These are phyloP conservation scores for Haberlea rhodopensis DNA, from an alignment of 257 asterid genomes.

Conservation along the genomic window DNA sequence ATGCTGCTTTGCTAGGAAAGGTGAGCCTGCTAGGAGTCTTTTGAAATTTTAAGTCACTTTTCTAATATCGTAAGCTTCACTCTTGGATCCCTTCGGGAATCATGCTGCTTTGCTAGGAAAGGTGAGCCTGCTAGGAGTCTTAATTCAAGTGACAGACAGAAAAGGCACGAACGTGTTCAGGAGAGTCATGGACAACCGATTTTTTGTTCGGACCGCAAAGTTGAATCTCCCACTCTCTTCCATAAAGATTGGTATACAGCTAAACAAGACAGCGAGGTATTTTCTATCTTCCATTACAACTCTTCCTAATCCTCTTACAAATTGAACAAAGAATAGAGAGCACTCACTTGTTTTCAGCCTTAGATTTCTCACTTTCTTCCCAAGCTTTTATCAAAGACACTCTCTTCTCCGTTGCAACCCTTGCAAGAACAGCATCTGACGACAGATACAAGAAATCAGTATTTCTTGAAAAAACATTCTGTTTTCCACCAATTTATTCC, in stretches of 20 bases:
- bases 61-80: no score
- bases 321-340: neutral
- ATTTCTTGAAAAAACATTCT: neutral
- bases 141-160: neutral
- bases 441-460: constrained; percentile 14
- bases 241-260: neutral
- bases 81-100: no score
- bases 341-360: constrained; percentile 62
- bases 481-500: neutral
- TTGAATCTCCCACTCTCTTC: neutral
- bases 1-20: no score
- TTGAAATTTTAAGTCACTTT: no score
- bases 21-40: no score
- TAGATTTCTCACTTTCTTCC: constrained; percentile 96
- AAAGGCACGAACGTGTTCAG: neutral
- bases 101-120: neutral
- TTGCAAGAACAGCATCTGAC: constrained; percentile 76
- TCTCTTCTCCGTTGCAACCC: constrained; percentile 84
- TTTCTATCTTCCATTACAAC: neutral
- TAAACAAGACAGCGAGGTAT: neutral
- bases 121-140: no score
- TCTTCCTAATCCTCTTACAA: neutral
- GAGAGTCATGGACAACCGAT: neutral
- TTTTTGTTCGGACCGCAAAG: neutral
- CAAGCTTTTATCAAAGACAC: constrained; percentile 75